These are phyloP conservation scores for Phytopythium helicoides DNA, from an alignment of 352 stramenopile genomes.

Conservation along the genomic window DNA sequence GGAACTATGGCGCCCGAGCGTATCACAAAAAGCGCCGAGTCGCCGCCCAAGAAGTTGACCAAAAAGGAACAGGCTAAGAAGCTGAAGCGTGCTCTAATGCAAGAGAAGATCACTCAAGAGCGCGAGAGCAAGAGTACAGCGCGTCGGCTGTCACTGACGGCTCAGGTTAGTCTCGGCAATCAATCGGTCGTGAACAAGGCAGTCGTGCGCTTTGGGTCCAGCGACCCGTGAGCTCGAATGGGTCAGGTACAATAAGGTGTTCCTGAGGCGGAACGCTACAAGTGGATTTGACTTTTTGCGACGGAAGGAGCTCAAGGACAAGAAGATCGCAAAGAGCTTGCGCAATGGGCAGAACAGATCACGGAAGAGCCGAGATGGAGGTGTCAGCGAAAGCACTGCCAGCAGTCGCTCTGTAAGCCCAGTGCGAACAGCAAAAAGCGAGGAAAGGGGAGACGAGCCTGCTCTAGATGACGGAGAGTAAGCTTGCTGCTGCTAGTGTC, in stretches of 20 bases:
- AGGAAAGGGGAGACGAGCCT: neutral
- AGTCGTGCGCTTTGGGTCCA: constrained; percentile 55
- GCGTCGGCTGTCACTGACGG: constrained; percentile 61
- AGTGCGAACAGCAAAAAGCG: constrained; percentile 3
- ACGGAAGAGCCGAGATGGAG: constrained; percentile 15
- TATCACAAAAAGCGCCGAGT: constrained; percentile 37
- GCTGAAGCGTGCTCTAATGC: constrained; percentile 59
- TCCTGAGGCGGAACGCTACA: constrained; percentile 57
- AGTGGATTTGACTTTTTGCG: constrained; percentile 71
- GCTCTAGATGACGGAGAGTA: constrained; percentile 1
- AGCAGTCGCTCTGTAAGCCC: constrained; percentile 29
- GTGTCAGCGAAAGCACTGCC: constrained; percentile 18
- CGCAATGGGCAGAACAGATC: neutral
- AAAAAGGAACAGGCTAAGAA: constrained; percentile 79
- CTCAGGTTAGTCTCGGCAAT: constrained; percentile 51
- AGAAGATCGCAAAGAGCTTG: constrained; percentile 11
- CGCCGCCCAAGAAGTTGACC: constrained; percentile 57
- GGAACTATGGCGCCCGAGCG: constrained; percentile 87
- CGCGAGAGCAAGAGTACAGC: constrained; percentile 67
- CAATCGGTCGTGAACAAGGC: constrained; percentile 46
- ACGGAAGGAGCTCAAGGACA: constrained; percentile 59
- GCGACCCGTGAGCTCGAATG: constrained; percentile 56
- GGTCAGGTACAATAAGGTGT: constrained; percentile 48
- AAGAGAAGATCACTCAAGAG: constrained; percentile 64
- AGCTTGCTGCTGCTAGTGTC: neutral